phyloP scores from a whole-genome alignment of 2,329 filamentous ascomycete genomes.

The Leptoxyphium fumago region DNA sequence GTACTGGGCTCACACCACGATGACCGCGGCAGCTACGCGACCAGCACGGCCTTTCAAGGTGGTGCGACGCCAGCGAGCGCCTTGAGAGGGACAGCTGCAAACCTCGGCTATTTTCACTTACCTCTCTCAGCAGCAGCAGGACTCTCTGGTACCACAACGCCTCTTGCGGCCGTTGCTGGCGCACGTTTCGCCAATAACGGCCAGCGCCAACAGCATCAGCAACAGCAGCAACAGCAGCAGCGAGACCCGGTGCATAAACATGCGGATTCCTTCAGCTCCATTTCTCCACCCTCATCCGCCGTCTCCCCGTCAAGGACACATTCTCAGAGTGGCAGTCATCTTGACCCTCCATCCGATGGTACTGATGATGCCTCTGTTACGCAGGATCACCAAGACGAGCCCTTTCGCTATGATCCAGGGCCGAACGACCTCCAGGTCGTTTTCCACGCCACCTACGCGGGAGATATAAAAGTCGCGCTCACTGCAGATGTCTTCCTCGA shows the following conservation, averaged over 20 bases:
- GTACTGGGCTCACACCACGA: slow-evolving; percentile 26
- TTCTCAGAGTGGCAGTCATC: slow-evolving; percentile 8
- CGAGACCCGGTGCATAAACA: slow-evolving; percentile 11
- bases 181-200: slow-evolving; percentile 40
- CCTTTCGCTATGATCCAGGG: slow-evolving; percentile 53
- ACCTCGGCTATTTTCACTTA: slow-evolving; percentile 69
- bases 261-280: slow-evolving; percentile 29
- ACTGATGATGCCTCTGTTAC: slow-evolving; percentile 8
- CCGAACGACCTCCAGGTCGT: slow-evolving; percentile 86
- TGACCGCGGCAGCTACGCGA: neutral
- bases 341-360: slow-evolving; percentile 9
- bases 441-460: slow-evolving; percentile 77
- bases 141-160: slow-evolving; percentile 62
- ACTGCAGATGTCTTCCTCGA: slow-evolving; percentile 93
- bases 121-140: slow-evolving; percentile 49
- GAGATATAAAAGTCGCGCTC: slow-evolving; percentile 72
- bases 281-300: slow-evolving; percentile 31
- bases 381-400: slow-evolving; percentile 17
- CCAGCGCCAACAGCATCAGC: slow-evolving; percentile 11
- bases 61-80: slow-evolving; percentile 24
- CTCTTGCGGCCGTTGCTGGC: slow-evolving; percentile 63
- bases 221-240: slow-evolving; percentile 14
- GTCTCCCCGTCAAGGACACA: slow-evolving; percentile 27
- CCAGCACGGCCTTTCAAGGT: slow-evolving; percentile 26
- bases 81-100: slow-evolving; percentile 54